Percentiles rank a stretch among this genome's conserved stretches.
Conservation (phyloP, 176 grass and related monocot species). For the Chloris gayana region DNA sequence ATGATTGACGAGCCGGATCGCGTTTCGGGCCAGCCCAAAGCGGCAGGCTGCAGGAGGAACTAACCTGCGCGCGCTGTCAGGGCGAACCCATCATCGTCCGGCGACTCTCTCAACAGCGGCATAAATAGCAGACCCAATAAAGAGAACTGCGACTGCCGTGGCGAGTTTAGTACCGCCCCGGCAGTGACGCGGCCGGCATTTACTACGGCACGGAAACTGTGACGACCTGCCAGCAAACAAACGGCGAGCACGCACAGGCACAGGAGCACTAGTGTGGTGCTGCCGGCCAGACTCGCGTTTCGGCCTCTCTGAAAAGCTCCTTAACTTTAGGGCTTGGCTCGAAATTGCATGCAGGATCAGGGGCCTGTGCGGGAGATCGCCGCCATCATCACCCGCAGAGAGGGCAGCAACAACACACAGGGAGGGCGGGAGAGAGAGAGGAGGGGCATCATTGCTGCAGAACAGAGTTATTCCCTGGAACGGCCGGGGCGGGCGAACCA, state of each 20-base stretch:
- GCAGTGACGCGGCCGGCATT: neutral
- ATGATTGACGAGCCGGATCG: neutral
- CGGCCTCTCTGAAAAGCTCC: conserved; percentile 63
- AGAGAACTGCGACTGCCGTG: neutral
- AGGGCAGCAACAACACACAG: neutral
- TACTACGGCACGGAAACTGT: conserved; percentile 22
- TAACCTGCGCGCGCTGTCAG: neutral
- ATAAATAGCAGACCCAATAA: neutral
- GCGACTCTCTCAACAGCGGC: neutral
- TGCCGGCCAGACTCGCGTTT: conserved; percentile 30
- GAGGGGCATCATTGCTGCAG: conserved; percentile 62
- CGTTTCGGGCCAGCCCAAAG: neutral
- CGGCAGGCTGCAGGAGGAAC: neutral
- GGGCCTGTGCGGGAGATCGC: conserved; percentile 18
- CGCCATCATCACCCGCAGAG: conserved; percentile 19
- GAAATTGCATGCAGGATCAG: conserved; percentile 56
- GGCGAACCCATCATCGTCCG: conserved; percentile 16
- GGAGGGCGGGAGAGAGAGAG: conserved; percentile 13
- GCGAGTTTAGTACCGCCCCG: neutral
- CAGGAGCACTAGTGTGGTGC: neutral
- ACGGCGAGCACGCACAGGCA: conserved; percentile 1
- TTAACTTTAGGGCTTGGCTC: conserved; percentile 63
- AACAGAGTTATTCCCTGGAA: conserved; percentile 82
- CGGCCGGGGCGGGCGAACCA: conserved; percentile 39
- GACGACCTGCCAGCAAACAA: conserved; percentile 4